Evolutionary conservation across 805 yeast species (phyloP).

Genomic region (Myxozyma geophila): DNA sequence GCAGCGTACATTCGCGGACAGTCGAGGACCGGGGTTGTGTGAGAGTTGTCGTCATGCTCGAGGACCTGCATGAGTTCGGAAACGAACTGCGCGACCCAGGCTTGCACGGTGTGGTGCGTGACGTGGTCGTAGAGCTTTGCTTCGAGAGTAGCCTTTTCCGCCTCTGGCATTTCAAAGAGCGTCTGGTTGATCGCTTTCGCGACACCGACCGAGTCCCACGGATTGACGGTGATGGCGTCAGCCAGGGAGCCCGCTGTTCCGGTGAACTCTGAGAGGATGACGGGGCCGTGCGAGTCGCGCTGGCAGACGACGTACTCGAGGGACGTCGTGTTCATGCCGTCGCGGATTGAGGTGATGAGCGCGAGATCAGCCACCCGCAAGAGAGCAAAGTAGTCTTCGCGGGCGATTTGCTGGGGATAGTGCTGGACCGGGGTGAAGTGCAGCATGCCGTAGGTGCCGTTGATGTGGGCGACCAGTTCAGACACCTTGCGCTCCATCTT

Average conservation of each 20-base stretch:
- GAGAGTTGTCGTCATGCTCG: conserved; percentile 50
- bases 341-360: conserved; percentile 86
- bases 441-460: conserved; percentile 80
- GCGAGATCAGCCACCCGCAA: conserved; percentile 89
- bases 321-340: conserved; percentile 96
- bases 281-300: conserved; percentile 68
- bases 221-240: conserved; percentile 76
- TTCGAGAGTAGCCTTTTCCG: conserved; percentile 54
- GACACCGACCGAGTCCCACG: conserved; percentile 96
- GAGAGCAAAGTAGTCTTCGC: conserved; percentile 86
- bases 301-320: conserved; percentile 90
- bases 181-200: conserved; percentile 80
- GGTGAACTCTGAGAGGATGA: conserved; percentile 89
- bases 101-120: conserved; percentile 70
- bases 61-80: conserved; percentile 43
- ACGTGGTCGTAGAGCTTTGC: conserved; percentile 65
- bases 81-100: conserved; percentile 60
- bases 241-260: conserved; percentile 67
- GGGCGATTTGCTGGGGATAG: conserved; percentile 85
- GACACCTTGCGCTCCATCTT: conserved; percentile 79
- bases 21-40: conserved; percentile 81
- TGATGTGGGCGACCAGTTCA: conserved; percentile 80
- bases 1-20: conserved; percentile 63
- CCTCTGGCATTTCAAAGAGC: conserved; percentile 55
- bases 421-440: conserved; percentile 89